A percentile compares a stretch with the other conserved stretches of the same genome.
These are phyloP conservation scores for Metschnikowia cubensis DNA, from an alignment of 805 yeast species.

Conservation along the genomic window DNA sequence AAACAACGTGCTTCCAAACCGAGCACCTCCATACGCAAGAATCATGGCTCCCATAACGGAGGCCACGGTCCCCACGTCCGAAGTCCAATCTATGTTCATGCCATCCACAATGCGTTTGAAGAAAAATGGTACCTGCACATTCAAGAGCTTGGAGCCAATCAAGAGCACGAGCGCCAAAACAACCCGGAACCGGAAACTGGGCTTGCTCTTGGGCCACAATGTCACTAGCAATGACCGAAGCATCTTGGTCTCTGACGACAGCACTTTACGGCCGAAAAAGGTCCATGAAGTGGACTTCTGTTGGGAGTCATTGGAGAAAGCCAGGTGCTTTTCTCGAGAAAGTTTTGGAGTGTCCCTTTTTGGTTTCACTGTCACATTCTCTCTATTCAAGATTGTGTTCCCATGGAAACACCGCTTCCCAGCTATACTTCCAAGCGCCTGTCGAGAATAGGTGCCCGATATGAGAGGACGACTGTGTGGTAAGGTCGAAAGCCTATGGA, in stretches of 20 bases:
- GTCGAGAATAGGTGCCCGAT: background rate
- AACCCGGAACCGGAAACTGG: constrained; percentile 68
- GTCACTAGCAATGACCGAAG: constrained; percentile 61
- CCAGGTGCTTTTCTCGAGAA: no score
- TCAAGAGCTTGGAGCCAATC: constrained; percentile 76
- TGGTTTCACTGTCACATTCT: background rate
- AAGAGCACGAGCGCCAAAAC: constrained; percentile 68
- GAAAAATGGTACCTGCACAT: constrained; percentile 94
- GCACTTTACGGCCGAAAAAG: constrained; percentile 17
- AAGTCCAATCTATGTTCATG: constrained; percentile 86
- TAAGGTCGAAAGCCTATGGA: background rate
- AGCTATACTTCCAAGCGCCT: background rate
- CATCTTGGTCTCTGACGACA: constrained; percentile 50
- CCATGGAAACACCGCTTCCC: background rate
- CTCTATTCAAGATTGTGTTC: background rate
- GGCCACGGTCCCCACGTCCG: constrained; percentile 56
- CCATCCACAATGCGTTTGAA: constrained; percentile 83
- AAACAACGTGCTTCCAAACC: constrained; percentile 90
- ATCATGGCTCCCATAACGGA: constrained; percentile 66
- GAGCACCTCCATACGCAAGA: constrained; percentile 86
- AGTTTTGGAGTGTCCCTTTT: no score
- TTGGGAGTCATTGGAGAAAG: background rate
- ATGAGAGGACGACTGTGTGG: background rate
- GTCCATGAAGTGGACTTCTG: background rate
- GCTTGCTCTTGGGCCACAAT: constrained; percentile 76